A percentile compares a stretch with the other conserved stretches of the same genome.
Conservation (phyloP, 805 yeast genomes). For the Candida andamanensis region DNA sequence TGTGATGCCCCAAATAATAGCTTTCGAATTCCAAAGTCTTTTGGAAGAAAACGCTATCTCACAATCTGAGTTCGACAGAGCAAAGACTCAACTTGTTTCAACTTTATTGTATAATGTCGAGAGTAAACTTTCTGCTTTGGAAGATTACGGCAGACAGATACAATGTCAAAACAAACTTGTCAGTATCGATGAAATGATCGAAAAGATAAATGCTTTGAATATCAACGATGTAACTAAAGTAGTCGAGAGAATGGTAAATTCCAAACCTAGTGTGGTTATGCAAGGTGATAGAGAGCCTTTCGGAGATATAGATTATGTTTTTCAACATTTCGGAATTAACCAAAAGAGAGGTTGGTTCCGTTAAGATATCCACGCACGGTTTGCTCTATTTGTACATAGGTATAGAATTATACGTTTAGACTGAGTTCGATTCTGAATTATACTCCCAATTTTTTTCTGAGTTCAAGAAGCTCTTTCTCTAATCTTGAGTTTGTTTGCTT, state of each 20-base stretch:
- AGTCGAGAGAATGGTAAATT: conserved; percentile 71
- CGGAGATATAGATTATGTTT: conserved; percentile 72
- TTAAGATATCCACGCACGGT: too few species aligned
- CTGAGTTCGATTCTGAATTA: too few species aligned
- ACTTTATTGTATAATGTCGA: conserved; percentile 90
- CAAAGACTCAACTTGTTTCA: conserved; percentile 86
- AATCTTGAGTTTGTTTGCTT: conserved; percentile 48
- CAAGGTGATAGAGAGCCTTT: conserved; percentile 83
- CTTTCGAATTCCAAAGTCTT: conserved; percentile 35
- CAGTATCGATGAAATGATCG: conserved; percentile 76
- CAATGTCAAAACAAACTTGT: conserved; percentile 76
- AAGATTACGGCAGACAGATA: conserved; percentile 92
- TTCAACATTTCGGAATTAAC: conserved; percentile 73
- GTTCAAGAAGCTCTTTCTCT: conserved; percentile 54
- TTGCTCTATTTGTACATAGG: too few species aligned
- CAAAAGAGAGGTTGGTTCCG: conserved; percentile 10
- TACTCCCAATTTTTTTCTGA: conserved; percentile 33
- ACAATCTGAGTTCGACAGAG: conserved; percentile 73
- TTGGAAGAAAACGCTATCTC: conserved; percentile 45
- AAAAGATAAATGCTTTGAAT: conserved; percentile 63
- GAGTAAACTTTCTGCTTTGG: conserved; percentile 87
- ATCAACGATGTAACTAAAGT: conserved; percentile 65
- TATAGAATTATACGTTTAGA: neutral
- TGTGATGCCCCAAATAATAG: conserved; percentile 74
- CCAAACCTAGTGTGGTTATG: conserved; percentile 80